phyloP scores from a whole-genome alignment of 192 early-diverging fungal genomes.

The Cladochytrium replicatum region DNA sequence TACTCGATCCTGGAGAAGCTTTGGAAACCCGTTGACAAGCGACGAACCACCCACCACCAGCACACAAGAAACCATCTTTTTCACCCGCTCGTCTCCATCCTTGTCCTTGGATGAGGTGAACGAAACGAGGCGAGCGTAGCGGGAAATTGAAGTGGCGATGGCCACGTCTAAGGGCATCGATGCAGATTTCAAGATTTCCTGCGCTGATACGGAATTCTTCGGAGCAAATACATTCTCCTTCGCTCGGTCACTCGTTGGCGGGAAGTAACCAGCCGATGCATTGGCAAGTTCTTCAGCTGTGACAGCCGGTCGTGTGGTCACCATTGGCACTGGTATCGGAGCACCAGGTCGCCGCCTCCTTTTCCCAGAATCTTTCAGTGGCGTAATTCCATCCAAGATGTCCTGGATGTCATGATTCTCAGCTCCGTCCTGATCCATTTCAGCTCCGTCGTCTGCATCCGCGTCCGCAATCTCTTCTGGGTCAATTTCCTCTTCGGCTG shows the following conservation, averaged over 20 bases:
- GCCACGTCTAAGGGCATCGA: slow-evolving; percentile 17
- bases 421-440: slow-evolving; percentile 48
- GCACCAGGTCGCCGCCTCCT: too few relatives aligned
- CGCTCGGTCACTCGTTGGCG: too few relatives aligned
- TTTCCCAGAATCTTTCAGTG: too few relatives aligned
- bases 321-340: too few relatives aligned
- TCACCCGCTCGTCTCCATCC: slow-evolving; percentile 59
- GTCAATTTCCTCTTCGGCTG: neutral
- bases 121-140: neutral
- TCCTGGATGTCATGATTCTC: too few relatives aligned
- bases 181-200: too few relatives aligned
- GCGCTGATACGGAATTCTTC: too few relatives aligned
- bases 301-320: too few relatives aligned
- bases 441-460: slow-evolving; percentile 5
- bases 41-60: slow-evolving; percentile 81
- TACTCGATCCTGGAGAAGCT: slow-evolving; percentile 47
- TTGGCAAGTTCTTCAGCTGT: too few relatives aligned
- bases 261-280: too few relatives aligned
- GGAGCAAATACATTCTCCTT: too few relatives aligned
- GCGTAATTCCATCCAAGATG: too few relatives aligned
- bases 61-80: slow-evolving; percentile 64
- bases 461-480: slow-evolving; percentile 1
- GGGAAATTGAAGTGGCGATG: slow-evolving; percentile 9
- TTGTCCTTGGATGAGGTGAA: slow-evolving; percentile 2
- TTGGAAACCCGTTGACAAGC: slow-evolving; percentile 55